Percentiles rank a stretch among this genome's conserved stretches.
These are phyloP conservation scores for Harrya chromipes DNA, from an alignment of 768 basidiomycete species.

Conservation along the genomic window DNA sequence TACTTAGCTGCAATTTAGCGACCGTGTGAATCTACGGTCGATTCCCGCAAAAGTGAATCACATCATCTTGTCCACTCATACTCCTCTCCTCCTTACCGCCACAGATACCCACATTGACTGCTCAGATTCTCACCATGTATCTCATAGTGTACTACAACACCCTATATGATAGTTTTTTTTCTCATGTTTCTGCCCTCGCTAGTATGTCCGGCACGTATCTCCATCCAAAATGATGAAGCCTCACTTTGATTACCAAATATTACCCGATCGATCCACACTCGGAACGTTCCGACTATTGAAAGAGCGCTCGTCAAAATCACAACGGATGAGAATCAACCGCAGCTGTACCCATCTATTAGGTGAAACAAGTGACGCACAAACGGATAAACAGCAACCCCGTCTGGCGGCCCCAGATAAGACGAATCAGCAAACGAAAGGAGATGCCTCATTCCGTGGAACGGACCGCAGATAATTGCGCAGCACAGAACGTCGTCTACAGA, in stretches of 20 bases:
- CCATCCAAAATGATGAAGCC: too few species aligned
- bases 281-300: not conserved
- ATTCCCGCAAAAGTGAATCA: slow-evolving; percentile 2
- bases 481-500: not conserved
- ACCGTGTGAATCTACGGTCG: slow-evolving; percentile 12
- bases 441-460: too few species aligned
- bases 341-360: too few species aligned
- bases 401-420: not conserved
- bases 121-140: not conserved
- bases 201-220: too few species aligned
- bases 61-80: not conserved
- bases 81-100: not conserved
- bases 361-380: not conserved
- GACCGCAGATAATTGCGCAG: not conserved
- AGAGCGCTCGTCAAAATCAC: too few species aligned
- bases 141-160: not conserved
- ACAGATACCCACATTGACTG: not conserved
- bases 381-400: not conserved
- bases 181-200: too few species aligned
- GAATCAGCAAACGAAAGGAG: not conserved
- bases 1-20: slow-evolving; percentile 10
- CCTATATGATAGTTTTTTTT: not conserved
- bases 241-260: too few species aligned
- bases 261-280: too few species aligned
- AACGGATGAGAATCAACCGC: too few species aligned